Percentiles rank a stretch among this genome's conserved stretches.
Evolutionary conservation across 192 early-diverging fungal genomes (phyloP).

Genomic region (Haplosporangium gracile): DNA sequence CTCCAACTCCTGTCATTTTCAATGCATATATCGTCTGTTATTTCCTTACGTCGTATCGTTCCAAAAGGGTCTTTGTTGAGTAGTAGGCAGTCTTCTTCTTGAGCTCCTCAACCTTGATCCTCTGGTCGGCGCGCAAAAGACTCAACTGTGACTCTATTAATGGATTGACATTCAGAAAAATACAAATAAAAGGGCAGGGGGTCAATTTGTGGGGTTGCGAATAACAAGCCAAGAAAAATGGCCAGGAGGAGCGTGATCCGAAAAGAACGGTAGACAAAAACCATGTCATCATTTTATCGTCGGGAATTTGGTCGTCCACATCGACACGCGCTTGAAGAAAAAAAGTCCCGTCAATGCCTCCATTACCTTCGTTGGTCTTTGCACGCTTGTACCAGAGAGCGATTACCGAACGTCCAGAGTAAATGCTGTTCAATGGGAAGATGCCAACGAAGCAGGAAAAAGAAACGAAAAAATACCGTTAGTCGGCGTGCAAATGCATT

Average conservation of each 20-base stretch:
- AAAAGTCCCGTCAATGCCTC: background rate
- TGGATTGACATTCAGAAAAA: background rate
- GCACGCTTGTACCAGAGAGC: constrained; percentile 64
- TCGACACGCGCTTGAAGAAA: background rate
- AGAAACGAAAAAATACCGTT: constrained; percentile 5
- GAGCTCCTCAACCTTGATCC: constrained; percentile 88
- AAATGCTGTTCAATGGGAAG: constrained; percentile 53
- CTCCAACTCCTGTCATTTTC: background rate
- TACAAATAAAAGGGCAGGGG: background rate
- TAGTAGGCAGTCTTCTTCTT: constrained; percentile 97
- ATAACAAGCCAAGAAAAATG: background rate
- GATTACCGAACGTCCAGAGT: constrained; percentile 54
- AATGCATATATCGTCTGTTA: background rate
- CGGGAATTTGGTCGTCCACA: background rate
- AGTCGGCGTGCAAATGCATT: constrained; percentile 5
- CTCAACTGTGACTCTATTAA: constrained; percentile 53
- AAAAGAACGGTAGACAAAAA: background rate
- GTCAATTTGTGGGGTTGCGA: background rate
- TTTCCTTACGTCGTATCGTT: constrained; percentile 80
- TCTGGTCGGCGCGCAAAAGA: constrained; percentile 68
- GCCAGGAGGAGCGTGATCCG: background rate
- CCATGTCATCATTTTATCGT: background rate
- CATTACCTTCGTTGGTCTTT: constrained; percentile 63
- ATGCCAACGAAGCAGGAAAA: constrained; percentile 5
- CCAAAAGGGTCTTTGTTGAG: constrained; percentile 88